These are phyloP conservation scores for Dittrichia graveolens DNA, from an alignment of 129 eudicot species.

Conservation along the genomic window DNA sequence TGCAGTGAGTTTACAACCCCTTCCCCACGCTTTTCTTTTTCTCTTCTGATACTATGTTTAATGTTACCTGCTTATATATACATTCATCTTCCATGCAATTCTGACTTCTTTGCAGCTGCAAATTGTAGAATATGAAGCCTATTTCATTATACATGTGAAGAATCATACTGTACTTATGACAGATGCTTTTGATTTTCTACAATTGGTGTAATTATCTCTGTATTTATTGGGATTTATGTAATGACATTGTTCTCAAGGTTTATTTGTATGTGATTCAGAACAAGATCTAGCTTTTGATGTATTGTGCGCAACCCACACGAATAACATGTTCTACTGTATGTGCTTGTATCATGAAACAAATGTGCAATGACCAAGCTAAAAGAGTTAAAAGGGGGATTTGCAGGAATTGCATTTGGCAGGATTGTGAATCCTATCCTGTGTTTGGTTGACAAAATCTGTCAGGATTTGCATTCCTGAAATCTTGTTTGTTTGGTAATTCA, in stretches of 20 bases:
- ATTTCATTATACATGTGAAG: slow-evolving; percentile 2
- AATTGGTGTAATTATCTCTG: slow-evolving; percentile 13
- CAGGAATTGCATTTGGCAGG: no score
- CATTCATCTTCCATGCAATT: slow-evolving; percentile 10
- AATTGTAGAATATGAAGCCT: slow-evolving; percentile 76
- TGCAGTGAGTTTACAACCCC: slow-evolving; percentile 62
- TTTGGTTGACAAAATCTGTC: no score
- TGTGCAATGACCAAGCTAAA: neutral
- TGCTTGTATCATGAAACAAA: neutral
- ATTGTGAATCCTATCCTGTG: no score
- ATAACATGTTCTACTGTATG: no score
- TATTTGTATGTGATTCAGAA: slow-evolving; percentile 5
- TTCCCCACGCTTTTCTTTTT: neutral
- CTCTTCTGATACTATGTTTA: neutral
- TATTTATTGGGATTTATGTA: slow-evolving; percentile 19
- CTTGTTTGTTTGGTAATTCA: no score
- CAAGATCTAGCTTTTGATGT: neutral
- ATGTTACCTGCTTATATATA: neutral
- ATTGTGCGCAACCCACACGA: neutral
- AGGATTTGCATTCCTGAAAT: no score
- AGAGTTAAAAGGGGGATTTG: no score
- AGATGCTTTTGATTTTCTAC: neutral
- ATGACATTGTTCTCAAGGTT: neutral
- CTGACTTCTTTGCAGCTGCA: slow-evolving; percentile 55
- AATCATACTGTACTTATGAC: neutral